A percentile compares a stretch with the other conserved stretches of the same genome.
Conservation (phyloP, 495 filamentous ascomycete genomes). For the Aspergillus ellipticus region DNA sequence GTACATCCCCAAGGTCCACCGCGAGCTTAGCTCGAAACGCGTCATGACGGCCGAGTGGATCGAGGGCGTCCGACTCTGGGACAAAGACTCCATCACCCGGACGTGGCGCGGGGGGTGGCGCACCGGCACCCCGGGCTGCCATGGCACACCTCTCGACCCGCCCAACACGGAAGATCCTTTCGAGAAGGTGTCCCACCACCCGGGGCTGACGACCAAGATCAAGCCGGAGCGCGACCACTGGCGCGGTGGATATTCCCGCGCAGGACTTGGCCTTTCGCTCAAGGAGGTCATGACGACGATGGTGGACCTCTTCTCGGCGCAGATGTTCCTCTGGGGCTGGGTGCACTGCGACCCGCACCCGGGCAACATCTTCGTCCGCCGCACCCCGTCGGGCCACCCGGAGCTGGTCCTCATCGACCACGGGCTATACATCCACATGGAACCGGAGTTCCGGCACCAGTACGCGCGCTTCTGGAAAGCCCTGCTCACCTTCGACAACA, state of each 20-base stretch:
- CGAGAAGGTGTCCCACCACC: slow-evolving; percentile 32
- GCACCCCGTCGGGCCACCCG: slow-evolving; percentile 71
- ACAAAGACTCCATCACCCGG: slow-evolving; percentile 70
- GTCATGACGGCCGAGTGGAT: slow-evolving; percentile 98
- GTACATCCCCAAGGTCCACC: slow-evolving; percentile 82
- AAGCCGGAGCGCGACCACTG: slow-evolving; percentile 80
- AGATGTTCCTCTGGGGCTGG: slow-evolving; percentile 93
- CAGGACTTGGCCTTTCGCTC: slow-evolving; percentile 76
- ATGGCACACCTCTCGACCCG: slow-evolving; percentile 60
- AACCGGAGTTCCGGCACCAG: slow-evolving; percentile 76
- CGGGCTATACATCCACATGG: slow-evolving; percentile 90
- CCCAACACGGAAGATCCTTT: slow-evolving; percentile 26
- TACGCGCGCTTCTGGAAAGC: slow-evolving; percentile 93
- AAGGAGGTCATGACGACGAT: slow-evolving; percentile 93
- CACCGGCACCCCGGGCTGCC: slow-evolving; percentile 70
- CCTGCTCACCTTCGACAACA: slow-evolving; percentile 89
- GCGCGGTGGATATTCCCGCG: slow-evolving; percentile 64
- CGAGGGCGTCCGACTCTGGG: slow-evolving; percentile 87
- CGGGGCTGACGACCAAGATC: slow-evolving; percentile 44
- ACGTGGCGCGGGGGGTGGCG: slow-evolving; percentile 75
- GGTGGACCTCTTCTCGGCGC: slow-evolving; percentile 89
- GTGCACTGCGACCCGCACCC: slow-evolving; percentile 97
- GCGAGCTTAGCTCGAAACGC: slow-evolving; percentile 74
- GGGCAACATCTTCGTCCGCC: slow-evolving; percentile 93
- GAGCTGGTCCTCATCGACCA: slow-evolving; percentile 97